Conservation (phyloP, 768 basidiomycete species). For the Suillus plorans region DNA sequence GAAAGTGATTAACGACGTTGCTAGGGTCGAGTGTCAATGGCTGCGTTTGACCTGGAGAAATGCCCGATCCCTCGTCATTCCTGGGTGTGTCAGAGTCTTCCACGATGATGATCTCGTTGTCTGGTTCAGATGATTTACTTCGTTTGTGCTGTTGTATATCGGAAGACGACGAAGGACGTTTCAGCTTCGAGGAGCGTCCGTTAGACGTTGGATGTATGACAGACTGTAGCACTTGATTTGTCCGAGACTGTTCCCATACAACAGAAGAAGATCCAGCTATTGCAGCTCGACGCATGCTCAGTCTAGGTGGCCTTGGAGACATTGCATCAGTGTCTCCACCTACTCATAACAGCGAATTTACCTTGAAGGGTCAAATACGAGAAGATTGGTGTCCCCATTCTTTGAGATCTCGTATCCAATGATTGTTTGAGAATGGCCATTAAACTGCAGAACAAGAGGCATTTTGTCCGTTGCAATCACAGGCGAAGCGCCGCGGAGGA, state of each 20-base stretch:
- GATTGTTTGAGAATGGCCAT: conserved; percentile 85
- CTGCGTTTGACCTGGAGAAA: neutral
- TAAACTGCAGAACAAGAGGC: conserved; percentile 82
- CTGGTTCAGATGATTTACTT: conserved; percentile 14
- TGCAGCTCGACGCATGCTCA: conserved; percentile 21
- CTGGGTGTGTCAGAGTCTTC: conserved; percentile 14
- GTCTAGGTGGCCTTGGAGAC: neutral
- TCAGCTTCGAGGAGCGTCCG: conserved; percentile 12
- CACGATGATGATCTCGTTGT: conserved; percentile 29
- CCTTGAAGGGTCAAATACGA: conserved; percentile 79
- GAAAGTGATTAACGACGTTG: conserved; percentile 46
- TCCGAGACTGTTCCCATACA: conserved; percentile 14
- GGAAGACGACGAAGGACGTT: conserved; percentile 23
- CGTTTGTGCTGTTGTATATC: conserved; percentile 31
- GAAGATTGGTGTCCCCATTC: conserved; percentile 56
- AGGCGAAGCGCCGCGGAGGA: conserved; percentile 48
- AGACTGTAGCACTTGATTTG: conserved; percentile 6
- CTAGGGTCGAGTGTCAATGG: conserved; percentile 25
- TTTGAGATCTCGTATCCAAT: conserved; percentile 77
- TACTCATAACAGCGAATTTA: conserved; percentile 27
- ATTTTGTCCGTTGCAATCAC: conserved; percentile 62
- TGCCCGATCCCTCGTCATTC: conserved; percentile 5
- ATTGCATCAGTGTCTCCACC: neutral
- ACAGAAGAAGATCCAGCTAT: conserved; percentile 10
- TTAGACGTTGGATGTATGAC: conserved; percentile 12